phyloP scores from a whole-genome alignment of 2,329 filamentous ascomycete species.

The Aspergillus fumigatus region DNA sequence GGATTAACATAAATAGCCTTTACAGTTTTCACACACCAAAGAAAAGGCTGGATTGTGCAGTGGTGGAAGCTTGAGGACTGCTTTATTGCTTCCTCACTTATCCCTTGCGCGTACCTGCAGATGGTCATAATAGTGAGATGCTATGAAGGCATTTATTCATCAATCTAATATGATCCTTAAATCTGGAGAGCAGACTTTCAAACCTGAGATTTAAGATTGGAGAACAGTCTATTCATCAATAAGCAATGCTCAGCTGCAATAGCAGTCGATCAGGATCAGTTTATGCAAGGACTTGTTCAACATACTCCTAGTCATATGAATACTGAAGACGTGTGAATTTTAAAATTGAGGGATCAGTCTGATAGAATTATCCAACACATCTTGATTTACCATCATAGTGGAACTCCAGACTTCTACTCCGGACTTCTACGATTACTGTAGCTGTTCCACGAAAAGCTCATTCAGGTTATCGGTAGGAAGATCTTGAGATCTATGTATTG shows the following conservation, averaged over 20 bases:
- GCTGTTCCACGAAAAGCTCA: neutral
- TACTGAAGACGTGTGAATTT: neutral
- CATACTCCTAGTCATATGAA: neutral
- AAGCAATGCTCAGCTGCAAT: neutral
- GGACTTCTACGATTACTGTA: neutral
- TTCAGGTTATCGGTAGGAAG: neutral
- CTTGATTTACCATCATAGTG: neutral
- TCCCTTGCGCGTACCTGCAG: neutral
- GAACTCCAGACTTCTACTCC: neutral
- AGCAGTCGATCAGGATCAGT: neutral
- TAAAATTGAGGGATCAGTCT: neutral
- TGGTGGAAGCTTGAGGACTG: neutral
- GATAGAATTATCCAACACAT: neutral
- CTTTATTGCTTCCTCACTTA: neutral
- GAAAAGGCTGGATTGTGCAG: neutral
- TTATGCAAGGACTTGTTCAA: neutral
- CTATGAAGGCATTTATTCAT: neutral
- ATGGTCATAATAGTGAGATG: neutral
- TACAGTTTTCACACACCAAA: neutral
- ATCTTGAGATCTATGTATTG: neutral
- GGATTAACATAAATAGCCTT: neutral
- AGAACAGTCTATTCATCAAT: neutral
- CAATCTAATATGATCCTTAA: neutral
- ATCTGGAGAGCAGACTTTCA: neutral
- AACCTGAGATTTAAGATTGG: neutral